Base-by-base conservation (phyloP, 2,329 filamentous ascomycete genomes). In the Apiospora phragmitis region DNA sequence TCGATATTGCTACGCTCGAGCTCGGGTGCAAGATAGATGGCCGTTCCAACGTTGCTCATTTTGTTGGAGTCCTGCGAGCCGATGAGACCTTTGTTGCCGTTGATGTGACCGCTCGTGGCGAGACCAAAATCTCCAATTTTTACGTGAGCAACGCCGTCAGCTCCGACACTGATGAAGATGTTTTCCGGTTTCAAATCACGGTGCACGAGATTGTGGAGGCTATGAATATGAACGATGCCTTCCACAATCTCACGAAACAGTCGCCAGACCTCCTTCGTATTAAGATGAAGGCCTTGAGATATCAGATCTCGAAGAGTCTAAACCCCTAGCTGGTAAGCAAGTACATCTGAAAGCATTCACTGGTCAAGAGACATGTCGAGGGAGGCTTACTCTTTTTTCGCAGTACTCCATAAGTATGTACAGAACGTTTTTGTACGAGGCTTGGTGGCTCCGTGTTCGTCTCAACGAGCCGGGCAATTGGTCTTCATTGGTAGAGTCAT, bases 351-450 rank as follows among this genome's bases (percentile, higher is more conserved):
- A 45, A 32, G 11, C 24, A 14, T 49, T 26, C 11, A 49, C n/a
- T 26, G 47, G 2, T 12, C 9, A 49, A 24, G 29, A 18, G 65
- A 5, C 24, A 43, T 18, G 7, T 32, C 41, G 29, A 16, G 26
- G 4, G 32, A 66, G 29, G 65, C 87, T 80, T 83, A 92, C 90
- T 74, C 93, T 90, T 78, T 95, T 96, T 79, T 98, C 95, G 78
- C 96, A 99, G 75, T 98, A 97, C 79, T 99, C 96, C 96, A 99
- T 99, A 72, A 97, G 96, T 70, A 99, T 98, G 79, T 98, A 99
- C 55, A 99, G 86, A 8, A 95, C 91, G 0, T 92, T 95, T 68
- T 89, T 89, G 72, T 89, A 87, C 4, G 89, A 83, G 59, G 87
- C 85, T 70, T 87, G 85, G 55, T 82, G 82, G 62, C 76, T 78